Conservation (phyloP, 345 rosid genomes). For the Populus tremula region DNA sequence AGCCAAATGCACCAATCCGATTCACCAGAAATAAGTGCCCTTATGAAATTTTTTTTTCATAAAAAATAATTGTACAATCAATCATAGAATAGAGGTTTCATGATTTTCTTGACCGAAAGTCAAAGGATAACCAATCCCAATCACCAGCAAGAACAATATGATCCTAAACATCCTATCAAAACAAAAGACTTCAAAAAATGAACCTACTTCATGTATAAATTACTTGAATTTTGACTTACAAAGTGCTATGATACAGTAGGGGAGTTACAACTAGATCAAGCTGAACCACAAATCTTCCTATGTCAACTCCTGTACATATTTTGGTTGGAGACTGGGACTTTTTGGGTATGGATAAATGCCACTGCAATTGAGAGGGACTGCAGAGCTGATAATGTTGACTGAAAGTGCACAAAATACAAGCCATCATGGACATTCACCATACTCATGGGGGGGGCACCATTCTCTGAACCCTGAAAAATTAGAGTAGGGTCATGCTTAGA, state of each 20-base stretch:
- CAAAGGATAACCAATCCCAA: constrained; percentile 23
- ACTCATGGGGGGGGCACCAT: constrained; percentile 52
- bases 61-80: constrained; percentile 13
- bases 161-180: constrained; percentile 20
- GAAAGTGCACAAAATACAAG: constrained; percentile 64
- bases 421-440: constrained; percentile 68
- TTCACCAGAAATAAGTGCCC: not conserved
- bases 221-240: constrained; percentile 27
- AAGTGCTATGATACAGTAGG: constrained; percentile 14
- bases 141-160: constrained; percentile 11
- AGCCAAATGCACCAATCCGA: not conserved
- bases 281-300: constrained; percentile 22
- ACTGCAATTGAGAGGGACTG: constrained; percentile 80
- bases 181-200: constrained; percentile 6
- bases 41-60: constrained; percentile 8
- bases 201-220: constrained; percentile 26
- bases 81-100: constrained; percentile 29
- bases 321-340: constrained; percentile 49
- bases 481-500: constrained; percentile 19
- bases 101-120: constrained; percentile 13
- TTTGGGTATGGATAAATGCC: constrained; percentile 69
- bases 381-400: constrained; percentile 66
- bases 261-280: constrained; percentile 33
- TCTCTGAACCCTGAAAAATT: constrained; percentile 45
- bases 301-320: constrained; percentile 42